A percentile compares a stretch with the other conserved stretches of the same genome.
Conservation (phyloP, 768 basidiomycete genomes). For the Rhodotorula babjevae region DNA sequence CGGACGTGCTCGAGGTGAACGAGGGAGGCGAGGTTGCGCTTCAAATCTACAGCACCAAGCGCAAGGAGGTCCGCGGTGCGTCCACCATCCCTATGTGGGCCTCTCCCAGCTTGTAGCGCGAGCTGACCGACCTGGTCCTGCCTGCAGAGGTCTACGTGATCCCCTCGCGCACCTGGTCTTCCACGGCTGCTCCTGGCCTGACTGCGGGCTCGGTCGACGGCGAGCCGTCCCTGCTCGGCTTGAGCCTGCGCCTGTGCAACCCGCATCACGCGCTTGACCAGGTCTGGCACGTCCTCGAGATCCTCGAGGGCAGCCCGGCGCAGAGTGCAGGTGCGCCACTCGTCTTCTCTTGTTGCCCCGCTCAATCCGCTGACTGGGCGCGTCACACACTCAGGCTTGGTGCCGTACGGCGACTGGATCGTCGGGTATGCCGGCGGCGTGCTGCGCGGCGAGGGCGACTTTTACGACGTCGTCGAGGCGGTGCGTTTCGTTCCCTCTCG, state of each 20-base stretch:
- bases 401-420: conserved; percentile 76
- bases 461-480: conserved; percentile 90
- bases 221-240: conserved; percentile 84
- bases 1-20: conserved; percentile 22
- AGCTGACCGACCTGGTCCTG: background rate
- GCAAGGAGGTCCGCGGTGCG: conserved; percentile 40
- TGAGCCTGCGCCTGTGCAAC: conserved; percentile 88
- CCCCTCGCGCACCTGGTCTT: conserved; percentile 75
- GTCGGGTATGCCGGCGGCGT: conserved; percentile 93
- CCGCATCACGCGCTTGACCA: conserved; percentile 75
- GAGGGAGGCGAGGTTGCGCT: conserved; percentile 32
- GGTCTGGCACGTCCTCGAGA: conserved; percentile 97
- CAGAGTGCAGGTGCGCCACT: conserved; percentile 62
- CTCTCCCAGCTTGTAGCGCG: no score
- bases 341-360: background rate
- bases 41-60: conserved; percentile 43
- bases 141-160: conserved; percentile 69
- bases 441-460: conserved; percentile 83
- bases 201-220: conserved; percentile 46
- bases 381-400: conserved; percentile 76
- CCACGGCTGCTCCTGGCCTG: conserved; percentile 45
- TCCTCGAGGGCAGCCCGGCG: conserved; percentile 90
- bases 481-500: conserved; percentile 52
- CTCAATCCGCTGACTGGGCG: conserved; percentile 61
- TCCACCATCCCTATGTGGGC: background rate